Conservation (phyloP, 164 flowering plant genomes). For the Berberis thunbergii region DNA sequence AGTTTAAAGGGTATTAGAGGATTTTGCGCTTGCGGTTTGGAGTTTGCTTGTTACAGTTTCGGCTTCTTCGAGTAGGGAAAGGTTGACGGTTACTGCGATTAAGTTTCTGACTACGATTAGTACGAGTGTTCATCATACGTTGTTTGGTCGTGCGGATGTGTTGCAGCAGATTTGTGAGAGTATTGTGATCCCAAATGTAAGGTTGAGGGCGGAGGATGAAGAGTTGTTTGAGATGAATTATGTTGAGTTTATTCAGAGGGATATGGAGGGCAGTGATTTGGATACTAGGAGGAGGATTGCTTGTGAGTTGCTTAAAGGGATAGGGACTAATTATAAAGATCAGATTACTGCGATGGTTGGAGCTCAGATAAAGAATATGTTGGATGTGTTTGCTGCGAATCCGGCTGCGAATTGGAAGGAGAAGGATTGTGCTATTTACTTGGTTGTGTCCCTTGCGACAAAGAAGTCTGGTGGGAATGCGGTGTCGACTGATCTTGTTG, state of each 20-base stretch:
- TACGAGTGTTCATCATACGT: conserved; percentile 65
- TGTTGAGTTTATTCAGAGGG: conserved; percentile 82
- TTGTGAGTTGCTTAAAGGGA: conserved; percentile 85
- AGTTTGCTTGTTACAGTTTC: conserved; percentile 54
- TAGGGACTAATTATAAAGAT: conserved; percentile 59
- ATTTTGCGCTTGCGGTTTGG: conserved; percentile 68
- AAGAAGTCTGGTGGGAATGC: conserved; percentile 37
- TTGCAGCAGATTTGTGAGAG: conserved; percentile 60
- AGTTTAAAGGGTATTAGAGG: conserved; percentile 57
- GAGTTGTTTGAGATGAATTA: conserved; percentile 87
- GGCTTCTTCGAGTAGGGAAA: conserved; percentile 45
- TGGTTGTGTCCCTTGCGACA: conserved; percentile 7
- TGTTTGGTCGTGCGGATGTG: conserved; percentile 52
- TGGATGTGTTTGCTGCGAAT: conserved; percentile 47
- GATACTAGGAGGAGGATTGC: conserved; percentile 93
- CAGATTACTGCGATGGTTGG: conserved; percentile 54
- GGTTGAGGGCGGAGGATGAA: conserved; percentile 83
- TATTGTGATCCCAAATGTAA: conserved; percentile 83
- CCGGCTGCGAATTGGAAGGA: conserved; percentile 74
- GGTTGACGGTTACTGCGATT: conserved; percentile 60
- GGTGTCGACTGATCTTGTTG: conserved; percentile 67
- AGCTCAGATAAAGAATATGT: conserved; percentile 47
- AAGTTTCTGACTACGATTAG: conserved; percentile 80
- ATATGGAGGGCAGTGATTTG: conserved; percentile 89
- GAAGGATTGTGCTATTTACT: not conserved